These are phyloP conservation scores for Podila clonocystis DNA, from an alignment of 192 early-diverging fungal genomes.

Conservation along the genomic window DNA sequence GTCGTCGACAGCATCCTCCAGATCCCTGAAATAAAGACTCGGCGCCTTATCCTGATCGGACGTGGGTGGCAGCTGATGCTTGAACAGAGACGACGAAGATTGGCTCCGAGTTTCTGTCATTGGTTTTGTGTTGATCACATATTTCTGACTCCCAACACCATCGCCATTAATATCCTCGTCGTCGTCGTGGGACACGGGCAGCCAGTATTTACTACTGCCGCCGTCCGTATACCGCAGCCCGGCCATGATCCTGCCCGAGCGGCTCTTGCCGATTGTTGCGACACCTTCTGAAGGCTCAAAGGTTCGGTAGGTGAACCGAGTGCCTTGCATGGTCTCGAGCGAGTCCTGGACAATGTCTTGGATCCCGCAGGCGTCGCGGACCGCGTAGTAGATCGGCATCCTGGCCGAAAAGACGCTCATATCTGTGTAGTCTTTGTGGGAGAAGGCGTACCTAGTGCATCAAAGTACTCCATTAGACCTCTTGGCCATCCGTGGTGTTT, in stretches of 20 bases:
- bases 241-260: conserved; percentile 67
- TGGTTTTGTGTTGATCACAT: too few species aligned
- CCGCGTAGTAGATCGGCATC: conserved; percentile 78
- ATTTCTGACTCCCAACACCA: too few species aligned
- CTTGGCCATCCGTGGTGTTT: not conserved
- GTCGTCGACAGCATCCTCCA: conserved; percentile 18
- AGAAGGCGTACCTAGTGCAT: conserved; percentile 68
- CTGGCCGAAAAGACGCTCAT: conserved; percentile 74
- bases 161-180: too few species aligned
- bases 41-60: conserved; percentile 9
- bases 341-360: conserved; percentile 88
- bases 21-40: conserved; percentile 13
- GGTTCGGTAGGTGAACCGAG: conserved; percentile 79
- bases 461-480: too few species aligned
- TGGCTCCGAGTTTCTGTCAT: too few species aligned
- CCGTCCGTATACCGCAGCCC: conserved; percentile 63
- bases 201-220: conserved; percentile 63
- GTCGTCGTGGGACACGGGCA: conserved; percentile 31
- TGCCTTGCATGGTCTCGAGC: conserved; percentile 78
- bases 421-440: conserved; percentile 82
- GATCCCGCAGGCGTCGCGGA: conserved; percentile 83
- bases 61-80: not conserved
- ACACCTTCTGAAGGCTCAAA: conserved; percentile 81
- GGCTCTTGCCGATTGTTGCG: conserved; percentile 62
- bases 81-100: too few species aligned